A percentile compares a stretch with the other conserved stretches of the same genome.
These are phyloP conservation scores for Agaricales sp. DNA, from an alignment of 1,284 basidiomycete species.

Conservation along the genomic window DNA sequence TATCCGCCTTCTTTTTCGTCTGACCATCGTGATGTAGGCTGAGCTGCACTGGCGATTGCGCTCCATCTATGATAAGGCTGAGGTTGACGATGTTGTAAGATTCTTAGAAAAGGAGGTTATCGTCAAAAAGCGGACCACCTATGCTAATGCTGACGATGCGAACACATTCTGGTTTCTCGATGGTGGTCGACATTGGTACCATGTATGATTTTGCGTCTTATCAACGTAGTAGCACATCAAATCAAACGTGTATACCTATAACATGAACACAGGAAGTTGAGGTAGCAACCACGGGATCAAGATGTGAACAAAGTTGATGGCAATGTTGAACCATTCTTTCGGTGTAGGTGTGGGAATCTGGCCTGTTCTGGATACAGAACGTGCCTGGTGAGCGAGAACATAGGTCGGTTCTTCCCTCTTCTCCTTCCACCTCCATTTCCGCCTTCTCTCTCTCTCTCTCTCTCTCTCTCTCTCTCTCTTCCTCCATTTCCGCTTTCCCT, in stretches of 20 bases:
- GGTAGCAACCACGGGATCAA: too few species aligned
- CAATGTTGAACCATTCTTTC: too few species aligned
- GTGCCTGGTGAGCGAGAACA: too few species aligned
- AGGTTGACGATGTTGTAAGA: constrained; percentile 55
- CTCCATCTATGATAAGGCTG: constrained; percentile 64
- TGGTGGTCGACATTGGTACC: constrained; percentile 46
- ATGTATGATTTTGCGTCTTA: constrained; percentile 17
- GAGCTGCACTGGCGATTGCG: constrained; percentile 60
- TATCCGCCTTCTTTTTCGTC: background rate
- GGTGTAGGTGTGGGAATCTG: too few species aligned
- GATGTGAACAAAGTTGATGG: too few species aligned
- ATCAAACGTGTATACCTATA: too few species aligned
- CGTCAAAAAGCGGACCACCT: constrained; percentile 25
- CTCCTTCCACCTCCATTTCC: background rate
- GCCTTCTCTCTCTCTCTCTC: too few species aligned
- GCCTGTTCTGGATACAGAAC: too few species aligned
- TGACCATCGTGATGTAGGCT: constrained; percentile 28
- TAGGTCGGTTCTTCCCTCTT: too few species aligned
- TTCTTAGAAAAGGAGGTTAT: constrained; percentile 42
- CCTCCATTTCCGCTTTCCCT: constrained; percentile 12
- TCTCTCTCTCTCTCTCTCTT: constrained; percentile 12
- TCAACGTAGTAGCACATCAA: background rate
- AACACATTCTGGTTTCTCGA: constrained; percentile 33
- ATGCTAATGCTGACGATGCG: constrained; percentile 12
- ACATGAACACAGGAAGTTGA: too few species aligned